Conservation (phyloP, 495 filamentous ascomycete species). For the Viridothelium virens region DNA sequence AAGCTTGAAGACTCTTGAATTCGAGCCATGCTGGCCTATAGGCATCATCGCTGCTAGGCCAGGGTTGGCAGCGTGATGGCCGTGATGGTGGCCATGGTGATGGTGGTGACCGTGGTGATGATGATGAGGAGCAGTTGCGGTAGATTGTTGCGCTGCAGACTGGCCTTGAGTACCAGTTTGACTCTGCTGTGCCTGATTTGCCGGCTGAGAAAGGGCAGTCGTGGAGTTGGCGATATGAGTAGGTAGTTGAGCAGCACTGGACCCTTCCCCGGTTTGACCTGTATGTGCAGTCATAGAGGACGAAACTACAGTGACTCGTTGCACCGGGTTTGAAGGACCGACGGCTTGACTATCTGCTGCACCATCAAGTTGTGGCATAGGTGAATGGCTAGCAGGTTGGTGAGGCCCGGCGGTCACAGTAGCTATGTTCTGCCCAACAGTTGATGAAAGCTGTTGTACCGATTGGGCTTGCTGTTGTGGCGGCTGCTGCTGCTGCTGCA, state of each 20-base stretch:
- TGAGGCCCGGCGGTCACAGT: background rate
- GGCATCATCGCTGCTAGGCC: slow-evolving; percentile 2
- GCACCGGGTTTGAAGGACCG: background rate
- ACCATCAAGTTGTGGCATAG: background rate
- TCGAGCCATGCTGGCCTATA: background rate
- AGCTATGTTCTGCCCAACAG: background rate
- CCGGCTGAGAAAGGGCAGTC: background rate
- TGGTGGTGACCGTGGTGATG: slow-evolving; percentile 12
- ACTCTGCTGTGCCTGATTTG: slow-evolving; percentile 4
- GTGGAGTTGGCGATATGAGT: background rate
- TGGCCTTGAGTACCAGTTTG: background rate
- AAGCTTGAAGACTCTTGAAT: slow-evolving; percentile 77
- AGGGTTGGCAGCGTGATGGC: slow-evolving; percentile 1
- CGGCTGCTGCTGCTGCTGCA: slow-evolving; percentile 20
- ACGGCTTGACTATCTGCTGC: background rate
- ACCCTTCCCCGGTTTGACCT: background rate
- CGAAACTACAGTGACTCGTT: background rate
- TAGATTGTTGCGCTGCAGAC: background rate
- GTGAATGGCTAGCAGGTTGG: background rate
- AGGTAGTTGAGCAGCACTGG: background rate
- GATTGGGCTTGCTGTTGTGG: slow-evolving; percentile 23
- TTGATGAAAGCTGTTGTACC: slow-evolving; percentile 27
- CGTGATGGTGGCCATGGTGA: slow-evolving; percentile 8
- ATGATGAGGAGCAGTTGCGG: slow-evolving; percentile 9
- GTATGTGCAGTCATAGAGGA: background rate